Base-by-base conservation (phyloP, 176 grass and related monocot genomes). In the Panicum miliaceum region DNA sequence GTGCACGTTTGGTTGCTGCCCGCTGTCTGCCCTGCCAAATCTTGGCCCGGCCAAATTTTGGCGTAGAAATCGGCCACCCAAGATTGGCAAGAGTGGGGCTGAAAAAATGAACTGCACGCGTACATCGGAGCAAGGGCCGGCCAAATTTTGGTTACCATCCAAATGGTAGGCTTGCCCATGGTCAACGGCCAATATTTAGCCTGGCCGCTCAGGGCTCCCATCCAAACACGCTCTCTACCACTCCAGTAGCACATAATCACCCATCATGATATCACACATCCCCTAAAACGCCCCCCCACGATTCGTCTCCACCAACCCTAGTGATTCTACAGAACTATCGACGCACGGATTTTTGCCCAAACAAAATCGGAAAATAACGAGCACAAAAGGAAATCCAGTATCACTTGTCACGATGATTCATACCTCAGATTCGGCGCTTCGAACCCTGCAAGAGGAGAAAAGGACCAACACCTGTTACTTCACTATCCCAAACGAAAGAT, bases 381-480 rank as follows among this genome's bases (percentile, higher is more conserved):
- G 12, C 13, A 5, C 47, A 52, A 5, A 35, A 6, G 26, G 19
- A 37, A 22, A 29, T 73, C 71, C 10, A 11, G 9, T 19, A 8
- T 22, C 35, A 32, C 61, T 34, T 16, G 27, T 53, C 48, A 26
- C 52, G 25, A 58, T 16, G 73, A 58, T 22, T 41, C 20, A 16
- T 15, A 58, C 71, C 71, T 73, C 26, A 73, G 46, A 73, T 3
- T 73, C 26, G 71, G 71, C 71, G 71, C 71, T 34, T 75, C 72
- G 32, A 75, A 75, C 34, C 72, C 72, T 75, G 72, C 72, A 37
- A 36, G 72, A 75, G 48, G 10, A 75, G 50, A 54, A 54, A 54
- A 54, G 50, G 32, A 12, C 16, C 18, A 32, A 18, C n/a, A 45
- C 16, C 16, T 8, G 45, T 73, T 10, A 74, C 9, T 19, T 13